These are phyloP conservation scores for Atkinsonella hypoxylon DNA, from an alignment of 2,329 filamentous ascomycete species.

Conservation along the genomic window DNA sequence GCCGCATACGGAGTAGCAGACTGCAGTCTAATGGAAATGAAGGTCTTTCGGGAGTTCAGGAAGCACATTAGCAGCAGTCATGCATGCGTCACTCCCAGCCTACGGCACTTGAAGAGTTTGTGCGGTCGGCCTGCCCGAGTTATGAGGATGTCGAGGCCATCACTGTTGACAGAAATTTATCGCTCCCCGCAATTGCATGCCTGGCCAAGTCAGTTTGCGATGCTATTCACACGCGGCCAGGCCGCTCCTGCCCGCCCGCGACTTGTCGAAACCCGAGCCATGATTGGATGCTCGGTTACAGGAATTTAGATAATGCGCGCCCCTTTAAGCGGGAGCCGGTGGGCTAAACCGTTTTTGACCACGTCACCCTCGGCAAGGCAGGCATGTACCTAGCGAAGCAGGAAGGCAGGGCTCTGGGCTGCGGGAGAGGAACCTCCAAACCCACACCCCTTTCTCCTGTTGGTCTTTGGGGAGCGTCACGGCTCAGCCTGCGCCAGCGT, in stretches of 20 bases:
- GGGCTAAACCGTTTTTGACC: background rate
- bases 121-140: no score
- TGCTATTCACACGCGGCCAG: conserved; percentile 5
- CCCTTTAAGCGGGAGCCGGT: background rate
- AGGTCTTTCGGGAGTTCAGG: background rate
- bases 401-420: background rate
- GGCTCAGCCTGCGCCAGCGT: conserved; percentile 12
- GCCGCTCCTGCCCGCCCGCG: background rate
- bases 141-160: no score
- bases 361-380: background rate
- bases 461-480: conserved; percentile 14
- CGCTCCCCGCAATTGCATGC: no score
- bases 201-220: background rate
- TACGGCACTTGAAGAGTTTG: no score
- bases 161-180: no score
- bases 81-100: background rate
- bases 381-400: background rate
- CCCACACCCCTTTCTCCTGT: conserved; percentile 10
- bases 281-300: background rate
- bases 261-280: background rate
- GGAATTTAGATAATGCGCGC: conserved; percentile 9
- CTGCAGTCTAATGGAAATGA: no score
- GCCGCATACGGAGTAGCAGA: no score
- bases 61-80: background rate
- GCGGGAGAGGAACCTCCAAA: conserved; percentile 7